A percentile compares a stretch with the other conserved stretches of the same genome.
Conservation (phyloP, 805 yeast species). For the Sungouiozyma ichnusensis region DNA sequence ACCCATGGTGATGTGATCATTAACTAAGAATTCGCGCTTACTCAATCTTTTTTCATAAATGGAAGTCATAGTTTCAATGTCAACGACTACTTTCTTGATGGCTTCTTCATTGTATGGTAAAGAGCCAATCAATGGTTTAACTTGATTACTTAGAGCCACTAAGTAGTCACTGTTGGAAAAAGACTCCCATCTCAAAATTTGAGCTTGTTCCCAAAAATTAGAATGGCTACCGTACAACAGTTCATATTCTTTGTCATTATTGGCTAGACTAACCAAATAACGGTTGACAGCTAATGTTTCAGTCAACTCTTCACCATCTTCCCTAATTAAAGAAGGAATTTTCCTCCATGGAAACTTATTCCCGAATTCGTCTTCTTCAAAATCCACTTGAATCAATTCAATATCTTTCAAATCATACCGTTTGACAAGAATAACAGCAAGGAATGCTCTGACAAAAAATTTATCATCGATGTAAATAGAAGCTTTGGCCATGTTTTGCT, state of each 20-base stretch:
- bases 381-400: slow-evolving; percentile 33
- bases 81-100: slow-evolving; percentile 28
- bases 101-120: slow-evolving; percentile 60
- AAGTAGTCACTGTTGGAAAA: slow-evolving; percentile 60
- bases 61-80: slow-evolving; percentile 11
- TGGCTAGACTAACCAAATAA: slow-evolving; percentile 34
- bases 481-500: neutral
- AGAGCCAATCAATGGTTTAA: slow-evolving; percentile 49
- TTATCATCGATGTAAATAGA: neutral
- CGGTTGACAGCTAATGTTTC: slow-evolving; percentile 54
- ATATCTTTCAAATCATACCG: slow-evolving; percentile 32
- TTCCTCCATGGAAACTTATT: slow-evolving; percentile 52
- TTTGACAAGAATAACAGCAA: neutral
- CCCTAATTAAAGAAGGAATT: slow-evolving; percentile 60
- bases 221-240: slow-evolving; percentile 42
- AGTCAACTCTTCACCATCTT: slow-evolving; percentile 60
- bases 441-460: neutral
- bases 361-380: slow-evolving; percentile 22
- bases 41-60: slow-evolving; percentile 45
- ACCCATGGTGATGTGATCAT: slow-evolving; percentile 44
- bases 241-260: slow-evolving; percentile 27
- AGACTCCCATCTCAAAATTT: slow-evolving; percentile 64
- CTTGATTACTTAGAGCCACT: slow-evolving; percentile 33
- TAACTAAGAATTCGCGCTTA: slow-evolving; percentile 55
- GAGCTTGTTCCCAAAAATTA: slow-evolving; percentile 30